phyloP scores from a whole-genome alignment of 1,284 basidiomycete species.

The Tilletia horrida region DNA sequence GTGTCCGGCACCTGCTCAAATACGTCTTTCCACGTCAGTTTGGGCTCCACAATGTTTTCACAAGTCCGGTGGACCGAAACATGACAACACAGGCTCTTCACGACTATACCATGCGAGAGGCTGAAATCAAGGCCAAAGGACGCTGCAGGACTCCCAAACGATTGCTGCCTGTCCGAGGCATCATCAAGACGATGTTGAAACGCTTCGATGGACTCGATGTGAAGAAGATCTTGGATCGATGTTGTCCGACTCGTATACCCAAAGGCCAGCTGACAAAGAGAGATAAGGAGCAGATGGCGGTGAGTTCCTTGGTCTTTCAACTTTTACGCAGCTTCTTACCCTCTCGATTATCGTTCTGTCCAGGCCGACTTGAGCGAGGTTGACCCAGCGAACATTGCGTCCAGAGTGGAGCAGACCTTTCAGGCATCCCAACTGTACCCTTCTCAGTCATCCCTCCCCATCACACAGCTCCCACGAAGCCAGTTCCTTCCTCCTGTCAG shows the following conservation, averaged over 20 bases:
- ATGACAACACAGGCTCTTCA: constrained; percentile 55
- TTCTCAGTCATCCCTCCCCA: neutral
- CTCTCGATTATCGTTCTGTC: neutral
- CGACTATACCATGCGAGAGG: constrained; percentile 66
- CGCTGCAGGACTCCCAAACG: neutral
- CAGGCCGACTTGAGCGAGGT: constrained; percentile 15
- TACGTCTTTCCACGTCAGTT: constrained; percentile 80
- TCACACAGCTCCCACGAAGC: neutral
- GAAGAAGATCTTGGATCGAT: constrained; percentile 1
- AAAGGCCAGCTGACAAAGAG: neutral
- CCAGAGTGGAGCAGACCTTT: neutral
- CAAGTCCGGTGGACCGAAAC: constrained; percentile 32
- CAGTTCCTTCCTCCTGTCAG: neutral
- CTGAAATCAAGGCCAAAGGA: constrained; percentile 64
- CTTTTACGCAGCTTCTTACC: too few species aligned
- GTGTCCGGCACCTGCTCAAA: constrained; percentile 68
- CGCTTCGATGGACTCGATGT: neutral
- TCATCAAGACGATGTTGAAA: neutral
- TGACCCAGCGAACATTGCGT: neutral
- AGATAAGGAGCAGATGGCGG: constrained; percentile 2
- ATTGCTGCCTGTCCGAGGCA: neutral
- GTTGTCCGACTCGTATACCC: constrained; percentile 8
- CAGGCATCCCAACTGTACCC: neutral
- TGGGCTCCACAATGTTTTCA: constrained; percentile 65
- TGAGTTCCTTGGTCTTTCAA: neutral